phyloP scores from a whole-genome alignment of 148 eudicot species.

The Persicaria tinctoria region DNA sequence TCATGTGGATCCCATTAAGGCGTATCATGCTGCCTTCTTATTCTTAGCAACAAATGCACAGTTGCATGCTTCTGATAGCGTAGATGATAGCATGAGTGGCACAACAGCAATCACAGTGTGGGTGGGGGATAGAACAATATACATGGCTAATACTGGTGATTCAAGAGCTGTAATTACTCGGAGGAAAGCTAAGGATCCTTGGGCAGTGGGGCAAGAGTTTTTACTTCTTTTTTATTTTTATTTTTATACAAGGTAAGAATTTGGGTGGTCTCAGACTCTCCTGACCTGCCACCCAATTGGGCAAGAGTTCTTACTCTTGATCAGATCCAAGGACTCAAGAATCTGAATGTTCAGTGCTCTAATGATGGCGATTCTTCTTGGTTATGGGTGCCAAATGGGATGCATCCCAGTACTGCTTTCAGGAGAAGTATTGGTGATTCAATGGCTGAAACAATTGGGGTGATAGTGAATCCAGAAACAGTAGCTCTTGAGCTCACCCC shows the following conservation, averaged over 20 bases:
- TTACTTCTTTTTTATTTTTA: constrained; percentile 78
- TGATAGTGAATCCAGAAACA: constrained; percentile 85
- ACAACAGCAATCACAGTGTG: constrained; percentile 86
- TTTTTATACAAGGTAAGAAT: constrained; percentile 68
- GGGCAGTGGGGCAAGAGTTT: constrained; percentile 86
- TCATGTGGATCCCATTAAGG: constrained; percentile 65
- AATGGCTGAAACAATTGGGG: constrained; percentile 89
- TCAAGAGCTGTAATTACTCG: constrained; percentile 92
- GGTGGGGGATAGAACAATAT: constrained; percentile 71
- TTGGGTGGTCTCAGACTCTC: background rate
- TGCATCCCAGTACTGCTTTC: constrained; percentile 98
- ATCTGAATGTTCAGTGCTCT: constrained; percentile 75
- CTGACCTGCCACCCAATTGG: constrained; percentile 26
- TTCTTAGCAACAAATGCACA: constrained; percentile 72
- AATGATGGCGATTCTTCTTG: constrained; percentile 99
- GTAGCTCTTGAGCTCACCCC: constrained; percentile 75
- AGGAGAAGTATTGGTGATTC: constrained; percentile 96
- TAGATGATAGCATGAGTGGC: constrained; percentile 99
- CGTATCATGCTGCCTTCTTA: constrained; percentile 74
- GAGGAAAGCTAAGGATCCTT: constrained; percentile 65
- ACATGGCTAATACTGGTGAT: constrained; percentile 86
- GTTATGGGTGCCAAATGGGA: constrained; percentile 91
- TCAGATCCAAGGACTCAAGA: constrained; percentile 96
- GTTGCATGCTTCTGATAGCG: constrained; percentile 57
- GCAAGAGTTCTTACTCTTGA: constrained; percentile 98